Evolutionary conservation across 495 filamentous ascomycete species (phyloP), one percentile per base, ranked within the genome.

Genomic region (Aspergillus affinis): DNA sequence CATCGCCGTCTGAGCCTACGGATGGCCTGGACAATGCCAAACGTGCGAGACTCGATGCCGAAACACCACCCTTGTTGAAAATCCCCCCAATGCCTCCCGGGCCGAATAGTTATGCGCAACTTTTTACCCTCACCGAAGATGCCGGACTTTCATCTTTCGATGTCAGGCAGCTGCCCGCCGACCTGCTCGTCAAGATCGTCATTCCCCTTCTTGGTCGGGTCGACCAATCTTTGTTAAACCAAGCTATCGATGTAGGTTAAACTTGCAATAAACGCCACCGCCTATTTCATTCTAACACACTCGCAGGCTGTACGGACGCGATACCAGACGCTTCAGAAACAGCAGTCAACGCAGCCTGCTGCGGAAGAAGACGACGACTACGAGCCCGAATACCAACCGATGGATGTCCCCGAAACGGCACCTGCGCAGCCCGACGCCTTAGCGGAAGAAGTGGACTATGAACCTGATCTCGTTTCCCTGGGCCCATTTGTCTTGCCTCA

Each of bases 341-440:
- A 70, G 61, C 76, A 77, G 75, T 69, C 55, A 70, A 73, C 61
- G 71, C 62, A 74, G 73, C 64, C 75, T 71, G 59, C 69, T 69
- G 69, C 76, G 47, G 90, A 93, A 7, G 92, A 96, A 18, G 92
- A 96, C 15, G 92, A 93, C 54, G 88, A 92, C 58, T 95, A 96
- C 65, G 91, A 95, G 61, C 91, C 91, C 0, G 88, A 94, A 72
- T 93, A 89, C 65, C 82, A 88, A 56, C 84, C 84, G 0, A 79
- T 82, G 51, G 90, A 92, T 67, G 85, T 89, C 61, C 80, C 84
- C 4, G 90, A 91, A 49, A 87, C 91, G 64, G 84, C 86, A 8
- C 69, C 85, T 17, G 91, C 90, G 66, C 87, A 88, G 65, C 77
- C 89, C 19, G 86, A 91, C 69, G 86, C 81, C 48, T 78, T 84